These are phyloP conservation scores for Amanita brunnescens DNA, from an alignment of 768 basidiomycete species.

Conservation along the genomic window DNA sequence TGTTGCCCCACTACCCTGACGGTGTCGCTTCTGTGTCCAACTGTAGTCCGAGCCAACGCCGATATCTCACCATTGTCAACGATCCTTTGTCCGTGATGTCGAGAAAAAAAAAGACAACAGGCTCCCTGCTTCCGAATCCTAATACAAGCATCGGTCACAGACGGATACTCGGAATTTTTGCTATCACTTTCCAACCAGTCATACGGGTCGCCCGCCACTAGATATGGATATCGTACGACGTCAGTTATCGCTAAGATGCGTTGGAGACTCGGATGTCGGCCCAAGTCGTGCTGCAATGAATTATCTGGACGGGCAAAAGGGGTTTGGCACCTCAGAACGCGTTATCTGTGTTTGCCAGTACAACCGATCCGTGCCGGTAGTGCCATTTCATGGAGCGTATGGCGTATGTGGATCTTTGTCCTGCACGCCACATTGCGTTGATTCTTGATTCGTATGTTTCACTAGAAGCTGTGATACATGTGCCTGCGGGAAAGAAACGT, in stretches of 20 bases:
- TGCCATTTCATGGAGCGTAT: neutral
- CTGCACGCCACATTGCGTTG: neutral
- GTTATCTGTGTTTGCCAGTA: too few species aligned
- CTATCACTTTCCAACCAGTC: neutral
- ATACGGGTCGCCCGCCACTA: neutral
- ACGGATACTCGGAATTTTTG: neutral
- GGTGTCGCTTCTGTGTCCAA: neutral
- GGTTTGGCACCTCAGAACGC: neutral
- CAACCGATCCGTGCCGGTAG: neutral
- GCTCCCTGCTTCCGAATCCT: neutral
- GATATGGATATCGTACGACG: neutral
- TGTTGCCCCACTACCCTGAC: neutral
- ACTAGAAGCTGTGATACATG: neutral
- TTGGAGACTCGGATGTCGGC: neutral
- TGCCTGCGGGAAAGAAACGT: neutral
- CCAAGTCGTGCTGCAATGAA: neutral
- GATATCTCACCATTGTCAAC: neutral
- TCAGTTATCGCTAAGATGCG: neutral
- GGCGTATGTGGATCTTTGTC: too few species aligned
- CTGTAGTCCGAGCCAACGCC: neutral
- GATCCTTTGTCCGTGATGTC: neutral
- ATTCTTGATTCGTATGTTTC: neutral
- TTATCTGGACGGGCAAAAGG: neutral
- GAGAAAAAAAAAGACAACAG: neutral
- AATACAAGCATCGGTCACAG: neutral